Evolutionary conservation across 148 eudicot species (phyloP).

Genomic region (Tetragonia tetragonoides): DNA sequence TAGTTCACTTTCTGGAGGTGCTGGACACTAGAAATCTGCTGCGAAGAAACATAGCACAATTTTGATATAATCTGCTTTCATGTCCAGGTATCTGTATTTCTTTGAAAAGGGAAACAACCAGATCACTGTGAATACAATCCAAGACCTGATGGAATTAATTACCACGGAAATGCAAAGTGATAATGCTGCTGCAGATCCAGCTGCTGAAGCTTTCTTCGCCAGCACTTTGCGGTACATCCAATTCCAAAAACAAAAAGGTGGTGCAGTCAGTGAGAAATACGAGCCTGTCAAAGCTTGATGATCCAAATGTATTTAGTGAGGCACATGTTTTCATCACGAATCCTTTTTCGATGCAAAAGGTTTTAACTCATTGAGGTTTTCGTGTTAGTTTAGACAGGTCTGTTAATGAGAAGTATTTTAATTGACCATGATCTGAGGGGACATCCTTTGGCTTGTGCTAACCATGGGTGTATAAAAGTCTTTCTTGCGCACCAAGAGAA

Average conservation of each 20-base stretch:
- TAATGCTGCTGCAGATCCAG: slow-evolving; percentile 59
- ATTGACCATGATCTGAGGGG: background rate
- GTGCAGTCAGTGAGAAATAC: slow-evolving; percentile 78
- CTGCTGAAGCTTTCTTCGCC: slow-evolving; percentile 90
- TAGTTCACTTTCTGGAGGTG: background rate
- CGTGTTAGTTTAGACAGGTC: background rate
- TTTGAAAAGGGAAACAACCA: slow-evolving; percentile 92
- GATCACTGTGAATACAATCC: slow-evolving; percentile 72
- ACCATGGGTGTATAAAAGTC: slow-evolving; percentile 7
- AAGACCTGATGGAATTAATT: slow-evolving; percentile 76
- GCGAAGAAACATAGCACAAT: background rate
- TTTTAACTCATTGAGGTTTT: slow-evolving; percentile 4
- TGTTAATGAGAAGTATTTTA: slow-evolving; percentile 6
- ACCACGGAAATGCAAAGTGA: slow-evolving; percentile 82
- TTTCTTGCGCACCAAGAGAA: background rate
- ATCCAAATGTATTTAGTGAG: slow-evolving; percentile 11
- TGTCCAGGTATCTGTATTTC: slow-evolving; percentile 84
- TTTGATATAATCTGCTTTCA: slow-evolving; percentile 1
- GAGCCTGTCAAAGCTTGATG: slow-evolving; percentile 57
- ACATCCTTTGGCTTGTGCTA: slow-evolving; percentile 10
- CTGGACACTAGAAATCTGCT: background rate
- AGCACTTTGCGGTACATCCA: slow-evolving; percentile 86
- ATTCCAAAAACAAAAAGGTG: slow-evolving; percentile 97
- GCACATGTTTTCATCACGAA: background rate
- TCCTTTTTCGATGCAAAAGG: slow-evolving; percentile 3